Evolutionary conservation across 2,329 filamentous ascomycete genomes (phyloP).

Genomic region (Tolypocladium nubicola): DNA sequence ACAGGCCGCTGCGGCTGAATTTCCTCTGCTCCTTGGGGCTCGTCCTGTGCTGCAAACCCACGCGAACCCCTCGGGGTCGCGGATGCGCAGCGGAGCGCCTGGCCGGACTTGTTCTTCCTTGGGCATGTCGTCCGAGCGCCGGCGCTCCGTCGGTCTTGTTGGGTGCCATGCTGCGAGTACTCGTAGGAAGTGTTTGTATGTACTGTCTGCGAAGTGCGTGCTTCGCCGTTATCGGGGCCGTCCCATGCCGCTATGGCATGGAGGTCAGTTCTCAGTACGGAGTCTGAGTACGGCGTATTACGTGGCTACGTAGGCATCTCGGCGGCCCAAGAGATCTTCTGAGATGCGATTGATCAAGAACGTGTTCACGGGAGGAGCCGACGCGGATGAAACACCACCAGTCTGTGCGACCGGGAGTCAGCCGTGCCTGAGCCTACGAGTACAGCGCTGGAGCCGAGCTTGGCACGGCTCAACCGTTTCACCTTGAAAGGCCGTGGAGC

Average conservation of each 20-base stretch:
- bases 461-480: neutral
- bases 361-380: neutral
- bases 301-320: too few relatives aligned
- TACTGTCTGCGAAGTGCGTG: too few relatives aligned
- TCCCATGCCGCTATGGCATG: neutral
- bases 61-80: neutral
- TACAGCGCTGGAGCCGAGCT: neutral
- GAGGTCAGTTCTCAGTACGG: neutral
- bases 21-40: neutral
- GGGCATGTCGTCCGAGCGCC: neutral
- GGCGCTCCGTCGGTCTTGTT: neutral
- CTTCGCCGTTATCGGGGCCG: neutral
- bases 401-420: neutral
- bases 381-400: neutral
- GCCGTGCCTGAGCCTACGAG: neutral
- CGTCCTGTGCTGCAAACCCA: neutral
- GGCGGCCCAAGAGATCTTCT: neutral
- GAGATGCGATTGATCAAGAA: neutral
- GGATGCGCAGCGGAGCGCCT: neutral
- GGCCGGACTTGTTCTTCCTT: neutral
- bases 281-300: too few relatives aligned
- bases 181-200: neutral
- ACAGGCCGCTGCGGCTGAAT: neutral
- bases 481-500: neutral
- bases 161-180: neutral